Conservation (phyloP, 73 alveolate genomes). For the Blepharisma stoltei region DNA sequence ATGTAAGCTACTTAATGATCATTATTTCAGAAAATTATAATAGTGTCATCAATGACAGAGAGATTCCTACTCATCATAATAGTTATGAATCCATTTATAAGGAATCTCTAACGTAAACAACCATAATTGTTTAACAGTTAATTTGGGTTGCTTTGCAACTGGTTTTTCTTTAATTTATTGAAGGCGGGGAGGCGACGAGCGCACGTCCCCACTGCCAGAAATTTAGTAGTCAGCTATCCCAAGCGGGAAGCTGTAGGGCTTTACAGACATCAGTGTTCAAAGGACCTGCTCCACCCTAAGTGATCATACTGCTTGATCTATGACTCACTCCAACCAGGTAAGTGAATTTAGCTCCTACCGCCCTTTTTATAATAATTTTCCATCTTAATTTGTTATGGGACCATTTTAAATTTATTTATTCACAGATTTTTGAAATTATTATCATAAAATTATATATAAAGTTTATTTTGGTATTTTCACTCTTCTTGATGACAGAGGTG, state of each 20-base stretch:
- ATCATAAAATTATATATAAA: too few relatives aligned
- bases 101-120: too few relatives aligned
- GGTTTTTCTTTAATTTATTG: neutral
- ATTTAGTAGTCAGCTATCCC: conserved; percentile 33
- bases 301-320: conserved; percentile 25
- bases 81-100: too few relatives aligned
- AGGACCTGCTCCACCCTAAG: conserved; percentile 35
- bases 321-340: conserved; percentile 32
- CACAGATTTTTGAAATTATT: too few relatives aligned
- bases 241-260: conserved; percentile 33
- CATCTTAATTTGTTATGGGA: conserved; percentile 23
- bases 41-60: too few relatives aligned
- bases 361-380: neutral
- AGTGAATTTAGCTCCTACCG: conserved; percentile 18
- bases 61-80: too few relatives aligned
- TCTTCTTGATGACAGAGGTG: too few relatives aligned
- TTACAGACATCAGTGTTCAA: conserved; percentile 28
- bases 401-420: neutral
- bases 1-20: too few relatives aligned
- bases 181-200: conserved; percentile 37
- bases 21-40: too few relatives aligned
- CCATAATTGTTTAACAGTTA: too few relatives aligned
- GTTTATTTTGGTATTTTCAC: too few relatives aligned
- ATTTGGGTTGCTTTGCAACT: too few relatives aligned
- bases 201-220: conserved; percentile 36